These are phyloP conservation scores for Musa itinerans DNA, from an alignment of 176 grass and related monocot species.

Conservation along the genomic window DNA sequence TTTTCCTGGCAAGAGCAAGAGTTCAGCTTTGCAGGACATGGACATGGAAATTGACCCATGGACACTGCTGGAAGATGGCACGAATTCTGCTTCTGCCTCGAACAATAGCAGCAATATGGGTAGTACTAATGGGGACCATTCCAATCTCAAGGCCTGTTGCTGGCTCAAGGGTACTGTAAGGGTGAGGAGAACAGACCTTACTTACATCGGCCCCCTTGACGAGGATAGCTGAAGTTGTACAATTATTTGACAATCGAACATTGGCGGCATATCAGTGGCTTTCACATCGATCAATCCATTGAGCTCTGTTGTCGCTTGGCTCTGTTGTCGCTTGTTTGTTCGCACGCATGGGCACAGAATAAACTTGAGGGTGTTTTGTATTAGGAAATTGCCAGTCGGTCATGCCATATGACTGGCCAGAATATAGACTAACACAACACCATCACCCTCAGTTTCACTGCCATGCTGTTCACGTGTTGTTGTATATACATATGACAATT, in stretches of 20 bases:
- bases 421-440: too few species aligned
- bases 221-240: constrained; percentile 77
- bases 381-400: too few species aligned
- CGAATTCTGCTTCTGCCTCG: constrained; percentile 42
- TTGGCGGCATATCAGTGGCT: neutral
- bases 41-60: constrained; percentile 92
- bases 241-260: neutral
- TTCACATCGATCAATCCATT: too few species aligned
- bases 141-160: constrained; percentile 69
- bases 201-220: constrained; percentile 86
- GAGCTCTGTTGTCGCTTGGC: too few species aligned
- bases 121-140: constrained; percentile 40
- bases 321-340: too few species aligned
- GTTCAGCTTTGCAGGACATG: constrained; percentile 42
- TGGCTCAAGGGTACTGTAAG: constrained; percentile 95
- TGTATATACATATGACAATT: too few species aligned
- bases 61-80: constrained; percentile 87
- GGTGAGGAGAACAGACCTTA: constrained; percentile 79
- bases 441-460: too few species aligned
- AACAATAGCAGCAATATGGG: constrained; percentile 33
- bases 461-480: too few species aligned
- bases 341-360: too few species aligned
- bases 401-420: too few species aligned
- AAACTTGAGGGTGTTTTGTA: too few species aligned
- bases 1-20: constrained; percentile 56